Percentiles rank a stretch among this genome's conserved stretches.
phyloP scores from a whole-genome alignment of 805 yeast species.

The Cyberlindnera veronae region DNA sequence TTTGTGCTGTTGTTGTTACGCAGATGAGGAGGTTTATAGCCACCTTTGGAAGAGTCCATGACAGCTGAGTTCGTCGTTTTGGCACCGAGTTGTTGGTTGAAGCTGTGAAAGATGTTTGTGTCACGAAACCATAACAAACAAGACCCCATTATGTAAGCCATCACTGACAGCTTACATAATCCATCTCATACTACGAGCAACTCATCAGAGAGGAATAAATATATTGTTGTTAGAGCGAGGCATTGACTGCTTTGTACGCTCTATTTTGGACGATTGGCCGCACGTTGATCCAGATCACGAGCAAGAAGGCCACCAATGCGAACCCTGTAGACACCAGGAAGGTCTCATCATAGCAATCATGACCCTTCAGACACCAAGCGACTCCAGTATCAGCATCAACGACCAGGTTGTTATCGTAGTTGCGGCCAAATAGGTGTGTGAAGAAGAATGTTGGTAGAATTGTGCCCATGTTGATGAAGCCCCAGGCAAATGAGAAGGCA shows the following conservation, averaged over 20 bases:
- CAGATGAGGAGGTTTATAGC: conserved; percentile 4
- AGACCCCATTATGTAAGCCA: background rate
- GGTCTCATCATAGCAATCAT: conserved; percentile 36
- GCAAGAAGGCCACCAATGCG: conserved; percentile 17
- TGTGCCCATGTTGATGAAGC: conserved; percentile 64
- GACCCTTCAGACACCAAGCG: conserved; percentile 25
- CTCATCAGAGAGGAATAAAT: background rate
- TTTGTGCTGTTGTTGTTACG: background rate
- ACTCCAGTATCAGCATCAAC: conserved; percentile 13
- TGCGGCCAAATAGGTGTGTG: conserved; percentile 59
- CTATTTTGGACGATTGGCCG: conserved; percentile 10
- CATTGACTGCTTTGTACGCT: conserved; percentile 4
- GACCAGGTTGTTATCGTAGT: conserved; percentile 49
- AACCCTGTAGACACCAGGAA: conserved; percentile 37
- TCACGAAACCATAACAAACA: too few species aligned
- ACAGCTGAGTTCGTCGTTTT: background rate
- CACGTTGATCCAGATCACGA: conserved; percentile 18
- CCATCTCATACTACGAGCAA: too few species aligned
- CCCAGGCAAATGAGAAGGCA: conserved; percentile 71
- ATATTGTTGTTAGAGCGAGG: too few species aligned
- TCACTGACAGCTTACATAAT: background rate
- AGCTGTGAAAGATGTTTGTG: background rate
- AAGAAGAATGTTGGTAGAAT: conserved; percentile 56
- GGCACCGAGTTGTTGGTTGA: too few species aligned
- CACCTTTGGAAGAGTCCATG: background rate